Evolutionary conservation across 1,284 basidiomycete genomes (phyloP), one percentile per base, ranked within the genome.

Genomic region (Fomes fomentarius): DNA sequence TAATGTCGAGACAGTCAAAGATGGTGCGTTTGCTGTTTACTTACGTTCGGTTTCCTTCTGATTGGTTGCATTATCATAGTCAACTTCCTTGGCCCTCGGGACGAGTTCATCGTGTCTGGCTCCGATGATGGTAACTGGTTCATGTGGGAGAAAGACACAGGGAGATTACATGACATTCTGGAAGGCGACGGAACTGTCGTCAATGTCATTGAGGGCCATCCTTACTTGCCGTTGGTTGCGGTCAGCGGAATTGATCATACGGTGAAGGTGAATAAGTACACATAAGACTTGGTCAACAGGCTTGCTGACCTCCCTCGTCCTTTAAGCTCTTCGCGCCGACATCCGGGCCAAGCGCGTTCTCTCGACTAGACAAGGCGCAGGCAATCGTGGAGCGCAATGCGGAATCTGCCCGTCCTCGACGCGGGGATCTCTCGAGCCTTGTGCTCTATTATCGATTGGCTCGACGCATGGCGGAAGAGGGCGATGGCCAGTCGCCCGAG

Each of bases 211-310:
- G 91, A 94, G 69, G 85, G 85, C 1, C 94, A 97, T 65, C 95
- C 95, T 0, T 75, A 80, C 67, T 76, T 79, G 55, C 94, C 95
- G 0, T 71, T 97, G 24, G 71, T 95, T 25, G 94, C 94, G 1
- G 86, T 92, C 34, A 93, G 89, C 66, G 94, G 95, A 1, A 96
- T 98, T 56, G 95, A 97, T 69, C 77, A 81, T 7, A 93, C 91
- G 1, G 81, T 96, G 57, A 97, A 97, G 79, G 90, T 90, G 31
- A n/a, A 4, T 22, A 22, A n/a, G 7, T 33, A n/a, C n/a, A n/a
- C n/a, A n/a, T n/a, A n/a, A n/a, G n/a, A n/a, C n/a, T n/a, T n/a
- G n/a, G n/a, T n/a, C n/a, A n/a, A n/a, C n/a, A n/a, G n/a, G 15
- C 47, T 9, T 35, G 41, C 22, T 54, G 38, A 30, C 35, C 30